A percentile compares a stretch with the other conserved stretches of the same genome.
Evolutionary conservation across 306 rosid species (phyloP).

Genomic region (Heteromeles arbutifolia): DNA sequence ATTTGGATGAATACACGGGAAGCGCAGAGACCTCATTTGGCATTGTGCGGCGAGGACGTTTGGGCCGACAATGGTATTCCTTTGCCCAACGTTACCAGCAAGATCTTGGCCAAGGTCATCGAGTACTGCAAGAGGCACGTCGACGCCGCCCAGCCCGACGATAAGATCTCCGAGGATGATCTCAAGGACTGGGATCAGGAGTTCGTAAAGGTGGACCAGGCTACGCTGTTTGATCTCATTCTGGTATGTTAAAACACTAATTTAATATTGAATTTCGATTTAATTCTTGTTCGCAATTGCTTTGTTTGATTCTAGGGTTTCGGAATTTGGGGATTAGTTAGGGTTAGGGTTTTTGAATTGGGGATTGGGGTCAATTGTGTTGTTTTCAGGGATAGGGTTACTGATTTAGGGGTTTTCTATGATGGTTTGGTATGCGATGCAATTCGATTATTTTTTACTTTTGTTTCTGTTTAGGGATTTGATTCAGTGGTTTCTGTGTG

Average conservation of each 20-base stretch:
- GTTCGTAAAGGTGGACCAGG: slow-evolving; percentile 69
- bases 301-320: background rate
- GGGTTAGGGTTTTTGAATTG: background rate
- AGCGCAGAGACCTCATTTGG: no score
- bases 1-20: no score
- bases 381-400: background rate
- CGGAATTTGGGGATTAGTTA: background rate
- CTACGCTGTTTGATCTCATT: slow-evolving; percentile 75
- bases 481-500: background rate
- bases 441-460: background rate
- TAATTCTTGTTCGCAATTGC: background rate
- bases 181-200: slow-evolving; percentile 63
- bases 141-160: slow-evolving; percentile 34
- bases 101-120: slow-evolving; percentile 73
- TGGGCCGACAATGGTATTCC: slow-evolving; percentile 68
- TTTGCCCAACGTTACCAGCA: slow-evolving; percentile 67
- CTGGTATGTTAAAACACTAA: slow-evolving; percentile 24
- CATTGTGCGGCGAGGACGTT: no score
- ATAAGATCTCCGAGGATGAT: slow-evolving; percentile 42
- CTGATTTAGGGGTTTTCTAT: background rate
- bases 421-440: background rate
- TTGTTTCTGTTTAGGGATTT: background rate
- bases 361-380: background rate
- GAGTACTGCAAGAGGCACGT: slow-evolving; percentile 75
- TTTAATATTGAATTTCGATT: no score